Percentiles rank a stretch among this genome's conserved stretches.
Evolutionary conservation across 192 early-diverging fungal genomes (phyloP).

Genomic region (Nowakowskiella sp.): DNA sequence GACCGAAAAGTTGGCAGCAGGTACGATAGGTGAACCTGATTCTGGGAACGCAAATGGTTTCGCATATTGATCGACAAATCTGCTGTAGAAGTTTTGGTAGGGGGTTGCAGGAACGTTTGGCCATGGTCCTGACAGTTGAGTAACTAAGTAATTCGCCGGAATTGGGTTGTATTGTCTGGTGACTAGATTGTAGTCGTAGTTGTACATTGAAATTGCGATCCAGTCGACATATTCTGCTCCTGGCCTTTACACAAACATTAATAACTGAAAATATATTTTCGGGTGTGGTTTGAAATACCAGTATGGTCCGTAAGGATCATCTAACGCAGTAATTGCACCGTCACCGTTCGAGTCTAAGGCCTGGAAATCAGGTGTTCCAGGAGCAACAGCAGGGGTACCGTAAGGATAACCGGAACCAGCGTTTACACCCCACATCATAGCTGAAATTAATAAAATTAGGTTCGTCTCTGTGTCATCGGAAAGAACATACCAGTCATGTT

Average conservation of each 20-base stretch:
- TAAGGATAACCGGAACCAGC: constrained; percentile 32
- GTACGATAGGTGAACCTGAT: too few relatives aligned
- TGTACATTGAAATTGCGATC: too few relatives aligned
- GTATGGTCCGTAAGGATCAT: neutral
- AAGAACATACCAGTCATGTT: neutral
- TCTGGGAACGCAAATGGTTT: constrained; percentile 40
- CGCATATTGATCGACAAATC: constrained; percentile 12
- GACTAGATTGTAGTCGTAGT: neutral
- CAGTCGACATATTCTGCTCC: too few relatives aligned
- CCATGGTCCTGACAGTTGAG: constrained; percentile 10
- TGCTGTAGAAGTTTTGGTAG: constrained; percentile 5
- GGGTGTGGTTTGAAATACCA: too few relatives aligned
- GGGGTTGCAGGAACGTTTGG: constrained; percentile 13
- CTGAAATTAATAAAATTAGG: constrained; percentile 1
- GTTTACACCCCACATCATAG: constrained; percentile 32
- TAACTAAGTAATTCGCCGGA: neutral
- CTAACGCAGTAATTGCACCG: neutral
- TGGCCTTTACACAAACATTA: too few relatives aligned
- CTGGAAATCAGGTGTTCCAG: neutral
- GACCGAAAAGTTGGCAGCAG: too few relatives aligned
- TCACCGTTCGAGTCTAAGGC: neutral
- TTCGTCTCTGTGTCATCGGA: neutral
- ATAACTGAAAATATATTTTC: too few relatives aligned
- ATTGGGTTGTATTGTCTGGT: constrained; percentile 16
- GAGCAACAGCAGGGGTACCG: neutral